Percentiles rank a stretch among this genome's conserved stretches.
phyloP scores from a whole-genome alignment of 331 rosid genomes.

The Telfairia occidentalis region DNA sequence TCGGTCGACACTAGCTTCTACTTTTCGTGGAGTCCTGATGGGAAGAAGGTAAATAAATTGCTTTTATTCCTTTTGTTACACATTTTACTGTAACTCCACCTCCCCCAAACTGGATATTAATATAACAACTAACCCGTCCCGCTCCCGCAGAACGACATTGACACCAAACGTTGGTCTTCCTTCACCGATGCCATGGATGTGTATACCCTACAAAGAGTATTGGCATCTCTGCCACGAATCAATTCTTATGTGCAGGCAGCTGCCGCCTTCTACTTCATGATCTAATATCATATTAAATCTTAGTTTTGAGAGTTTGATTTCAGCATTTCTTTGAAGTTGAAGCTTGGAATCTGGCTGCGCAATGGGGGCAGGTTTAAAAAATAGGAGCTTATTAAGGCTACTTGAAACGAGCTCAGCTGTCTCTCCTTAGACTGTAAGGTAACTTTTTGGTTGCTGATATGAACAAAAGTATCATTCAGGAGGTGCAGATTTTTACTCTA shows the following conservation, averaged over 20 bases:
- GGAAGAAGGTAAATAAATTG: slow-evolving; percentile 48
- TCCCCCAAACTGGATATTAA: background rate
- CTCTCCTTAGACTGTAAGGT: background rate
- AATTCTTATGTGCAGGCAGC: slow-evolving; percentile 31
- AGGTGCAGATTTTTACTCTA: background rate
- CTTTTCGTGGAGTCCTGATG: slow-evolving; percentile 58
- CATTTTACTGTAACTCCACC: background rate
- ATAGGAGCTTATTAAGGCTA: background rate
- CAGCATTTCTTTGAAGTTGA: background rate
- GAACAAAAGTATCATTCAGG: background rate
- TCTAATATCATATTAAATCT: background rate
- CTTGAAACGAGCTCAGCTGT: background rate
- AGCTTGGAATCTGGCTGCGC: background rate
- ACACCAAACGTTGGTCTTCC: slow-evolving; percentile 43
- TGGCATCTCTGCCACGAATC: slow-evolving; percentile 61
- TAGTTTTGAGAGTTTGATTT: background rate
- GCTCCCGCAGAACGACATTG: slow-evolving; percentile 39
- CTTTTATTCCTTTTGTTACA: background rate
- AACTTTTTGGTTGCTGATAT: background rate
- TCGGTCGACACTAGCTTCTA: slow-evolving; percentile 30
- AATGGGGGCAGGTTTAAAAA: background rate
- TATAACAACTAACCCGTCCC: background rate
- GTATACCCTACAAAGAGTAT: slow-evolving; percentile 57
- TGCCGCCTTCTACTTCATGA: background rate
- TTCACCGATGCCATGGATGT: slow-evolving; percentile 76